Evolutionary conservation across 805 yeast genomes (phyloP), one percentile per base, ranked within the genome.

Genomic region (Yarrowia sp.): DNA sequence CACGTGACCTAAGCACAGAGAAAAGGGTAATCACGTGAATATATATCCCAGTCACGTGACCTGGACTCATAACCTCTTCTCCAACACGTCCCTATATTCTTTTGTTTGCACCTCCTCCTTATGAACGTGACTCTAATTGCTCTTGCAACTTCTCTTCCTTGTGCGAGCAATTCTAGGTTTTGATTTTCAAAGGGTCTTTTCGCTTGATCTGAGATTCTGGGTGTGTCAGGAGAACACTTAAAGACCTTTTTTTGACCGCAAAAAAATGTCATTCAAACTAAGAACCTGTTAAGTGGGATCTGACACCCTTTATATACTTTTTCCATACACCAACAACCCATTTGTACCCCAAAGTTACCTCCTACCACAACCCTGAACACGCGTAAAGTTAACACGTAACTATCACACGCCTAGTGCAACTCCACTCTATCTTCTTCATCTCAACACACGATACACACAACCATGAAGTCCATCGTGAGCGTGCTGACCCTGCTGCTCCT

Each of bases 381-480:
- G 58, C 61, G 61, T 54, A 54, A 54, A 54, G 61, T 54, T 54
- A 54, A 54, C 61, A 54, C 61, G 61, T 54, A 54, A 54, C 46
- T 54, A 26, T 26, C 44, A 22, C 46, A 33, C 30, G 41, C 58
- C 21, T 14, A 48, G 38, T 14, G 40, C 36, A 28, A 26, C 9
- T 8, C 33, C 11, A 8, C 24, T 24, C 24, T n/a, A 36, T 4
- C 9, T 40, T 33, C 40, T 19, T 52, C 43, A 22, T 24, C 28
- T 21, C 40, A 19, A 36, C 59, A 36, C 59, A n/a, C n/a, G n/a
- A n/a, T 12, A n/a, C 33, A 28, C 59, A 52, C 14, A 36, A 52
- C 36, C 36, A 52, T 54, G 61, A 54, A 54, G 26, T 54, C 61
- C 38, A 26, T 38, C 46, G 46, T 28, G 35, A 54, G 61, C 46